Evolutionary conservation across 1,284 basidiomycete genomes (phyloP).

Genomic region (Moesziomyces antarcticus): DNA sequence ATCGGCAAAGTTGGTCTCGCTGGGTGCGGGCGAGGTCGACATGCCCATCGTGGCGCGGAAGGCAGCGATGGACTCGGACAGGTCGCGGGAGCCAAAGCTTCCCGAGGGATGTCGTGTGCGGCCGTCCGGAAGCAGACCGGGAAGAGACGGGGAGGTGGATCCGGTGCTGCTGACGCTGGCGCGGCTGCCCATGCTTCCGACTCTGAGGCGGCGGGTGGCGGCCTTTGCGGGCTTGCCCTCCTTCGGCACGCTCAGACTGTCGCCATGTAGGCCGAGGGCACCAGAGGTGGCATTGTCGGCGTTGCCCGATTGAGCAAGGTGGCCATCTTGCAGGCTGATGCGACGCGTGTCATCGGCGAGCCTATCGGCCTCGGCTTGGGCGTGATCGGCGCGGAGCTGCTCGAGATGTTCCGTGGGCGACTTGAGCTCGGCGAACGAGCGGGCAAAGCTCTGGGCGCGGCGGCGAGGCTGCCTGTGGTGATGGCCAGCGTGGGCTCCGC

Average conservation of each 20-base stretch:
- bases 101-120: slow-evolving; percentile 48
- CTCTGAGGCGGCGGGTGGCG: slow-evolving; percentile 3
- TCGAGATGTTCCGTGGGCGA: slow-evolving; percentile 36
- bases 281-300: slow-evolving; percentile 7
- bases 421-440: slow-evolving; percentile 45
- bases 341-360: slow-evolving; percentile 20
- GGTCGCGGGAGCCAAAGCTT: slow-evolving; percentile 38
- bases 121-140: slow-evolving; percentile 45
- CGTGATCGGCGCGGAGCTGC: slow-evolving; percentile 36
- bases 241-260: background rate
- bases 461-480: slow-evolving; percentile 23
- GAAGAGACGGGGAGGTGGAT: slow-evolving; percentile 24
- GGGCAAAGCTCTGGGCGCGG: slow-evolving; percentile 41
- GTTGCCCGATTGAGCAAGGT: slow-evolving; percentile 7
- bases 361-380: slow-evolving; percentile 21
- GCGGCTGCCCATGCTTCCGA: slow-evolving; percentile 13
- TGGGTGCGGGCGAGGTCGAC: slow-evolving; percentile 36
- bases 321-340: slow-evolving; percentile 21
- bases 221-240: slow-evolving; percentile 3
- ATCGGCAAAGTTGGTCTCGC: slow-evolving; percentile 17
- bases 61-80: slow-evolving; percentile 41
- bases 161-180: slow-evolving; percentile 18
- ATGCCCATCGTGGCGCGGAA: slow-evolving; percentile 43
- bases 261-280: slow-evolving; percentile 18
- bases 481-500: background rate